Conservation (phyloP, 208 protist species). For the Leishmania gerbilli region DNA sequence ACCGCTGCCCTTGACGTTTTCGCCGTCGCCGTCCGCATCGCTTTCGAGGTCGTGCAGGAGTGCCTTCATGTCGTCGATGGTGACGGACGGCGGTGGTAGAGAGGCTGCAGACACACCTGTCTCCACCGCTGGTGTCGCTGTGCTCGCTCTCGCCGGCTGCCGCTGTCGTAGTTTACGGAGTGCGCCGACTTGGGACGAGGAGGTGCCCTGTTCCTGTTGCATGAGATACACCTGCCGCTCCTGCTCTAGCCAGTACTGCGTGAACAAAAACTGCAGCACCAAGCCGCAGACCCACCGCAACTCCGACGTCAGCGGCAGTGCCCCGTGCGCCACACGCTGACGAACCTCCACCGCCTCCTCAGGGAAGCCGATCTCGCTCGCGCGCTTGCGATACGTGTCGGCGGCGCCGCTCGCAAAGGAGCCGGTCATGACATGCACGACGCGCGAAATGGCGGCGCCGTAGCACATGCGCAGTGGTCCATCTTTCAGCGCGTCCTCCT, state of each 20-base stretch:
- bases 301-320: slow-evolving; percentile 64
- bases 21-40: slow-evolving; percentile 7
- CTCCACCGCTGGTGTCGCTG: background rate
- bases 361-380: slow-evolving; percentile 68
- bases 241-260: slow-evolving; percentile 78
- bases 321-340: slow-evolving; percentile 84
- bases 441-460: slow-evolving; percentile 75
- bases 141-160: background rate
- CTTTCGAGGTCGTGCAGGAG: slow-evolving; percentile 50
- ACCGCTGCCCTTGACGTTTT: background rate
- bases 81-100: slow-evolving; percentile 15
- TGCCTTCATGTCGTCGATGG: slow-evolving; percentile 60
- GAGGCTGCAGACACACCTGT: background rate
- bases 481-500: slow-evolving; percentile 23
- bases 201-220: background rate
- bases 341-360: slow-evolving; percentile 89
- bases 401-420: slow-evolving; percentile 54
- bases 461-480: slow-evolving; percentile 44
- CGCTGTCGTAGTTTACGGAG: background rate
- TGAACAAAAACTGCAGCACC: slow-evolving; percentile 78
- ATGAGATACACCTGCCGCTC: slow-evolving; percentile 59
- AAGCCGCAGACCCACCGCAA: slow-evolving; percentile 80
- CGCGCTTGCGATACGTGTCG: slow-evolving; percentile 84
- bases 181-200: background rate
- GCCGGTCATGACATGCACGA: slow-evolving; percentile 87